Conservation (phyloP, 164 flowering plant species). For the Aristolochia fimbriata region DNA sequence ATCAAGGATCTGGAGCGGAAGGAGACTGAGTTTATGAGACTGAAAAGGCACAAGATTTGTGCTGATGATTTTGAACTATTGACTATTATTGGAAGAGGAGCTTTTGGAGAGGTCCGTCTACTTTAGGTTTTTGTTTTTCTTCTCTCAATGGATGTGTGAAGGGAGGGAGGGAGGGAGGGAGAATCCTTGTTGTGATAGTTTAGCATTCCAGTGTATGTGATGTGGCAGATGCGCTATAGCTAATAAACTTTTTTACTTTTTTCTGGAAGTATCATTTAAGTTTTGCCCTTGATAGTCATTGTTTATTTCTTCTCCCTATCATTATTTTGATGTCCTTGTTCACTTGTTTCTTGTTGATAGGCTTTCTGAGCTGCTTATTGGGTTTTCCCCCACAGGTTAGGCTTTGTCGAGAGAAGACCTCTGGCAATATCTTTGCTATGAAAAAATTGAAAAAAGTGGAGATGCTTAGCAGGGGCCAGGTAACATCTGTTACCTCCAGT, state of each 20-base stretch:
- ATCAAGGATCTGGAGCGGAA: slow-evolving; percentile 85
- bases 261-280: too few relatives aligned
- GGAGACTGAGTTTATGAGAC: slow-evolving; percentile 85
- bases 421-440: slow-evolving; percentile 89
- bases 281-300: too few relatives aligned
- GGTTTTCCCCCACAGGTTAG: slow-evolving; percentile 49
- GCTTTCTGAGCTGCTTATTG: slow-evolving; percentile 4
- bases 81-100: slow-evolving; percentile 94
- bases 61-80: slow-evolving; percentile 86
- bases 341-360: too few relatives aligned
- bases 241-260: too few relatives aligned
- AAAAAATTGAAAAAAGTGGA: slow-evolving; percentile 93
- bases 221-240: too few relatives aligned
- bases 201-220: too few relatives aligned
- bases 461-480: slow-evolving; percentile 97
- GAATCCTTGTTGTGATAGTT: background rate
- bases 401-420: slow-evolving; percentile 66
- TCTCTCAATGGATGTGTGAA: too few relatives aligned
- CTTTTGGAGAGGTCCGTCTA: slow-evolving; percentile 87
- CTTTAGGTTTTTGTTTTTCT: background rate
- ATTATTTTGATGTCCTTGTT: too few relatives aligned
- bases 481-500: slow-evolving; percentile 13
- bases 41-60: slow-evolving; percentile 76
- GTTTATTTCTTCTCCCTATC: too few relatives aligned
- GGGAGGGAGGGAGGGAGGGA: too few relatives aligned